These are phyloP conservation scores for Stephanodiscus triporus DNA, from an alignment of 108 stramenopile species.

Conservation along the genomic window DNA sequence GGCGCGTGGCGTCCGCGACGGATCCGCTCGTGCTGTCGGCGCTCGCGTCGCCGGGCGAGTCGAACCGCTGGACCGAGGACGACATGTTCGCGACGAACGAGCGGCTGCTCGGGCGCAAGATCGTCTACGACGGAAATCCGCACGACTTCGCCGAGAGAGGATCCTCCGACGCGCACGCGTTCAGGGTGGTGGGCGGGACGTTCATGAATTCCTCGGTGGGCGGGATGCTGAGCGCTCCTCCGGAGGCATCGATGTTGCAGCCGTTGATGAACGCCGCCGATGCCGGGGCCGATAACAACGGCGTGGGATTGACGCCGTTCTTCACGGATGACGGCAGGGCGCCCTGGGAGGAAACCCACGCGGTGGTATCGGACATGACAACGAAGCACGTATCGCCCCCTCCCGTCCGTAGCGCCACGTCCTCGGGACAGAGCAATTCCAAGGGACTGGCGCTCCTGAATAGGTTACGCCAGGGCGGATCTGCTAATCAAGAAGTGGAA, in stretches of 20 bases:
- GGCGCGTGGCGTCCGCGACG: conserved; percentile 42
- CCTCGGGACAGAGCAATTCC: conserved; percentile 23
- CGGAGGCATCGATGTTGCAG: conserved; percentile 1
- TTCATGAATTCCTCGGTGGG: conserved; percentile 68
- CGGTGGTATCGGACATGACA: not conserved
- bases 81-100: conserved; percentile 89
- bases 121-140: conserved; percentile 87
- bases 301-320: conserved; percentile 66
- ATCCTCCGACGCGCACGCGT: conserved; percentile 67
- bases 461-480: conserved; percentile 44
- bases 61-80: conserved; percentile 78
- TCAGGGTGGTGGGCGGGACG: conserved; percentile 79
- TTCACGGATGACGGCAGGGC: conserved; percentile 77
- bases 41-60: conserved; percentile 59
- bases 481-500: conserved; percentile 19
- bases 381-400: conserved; percentile 14
- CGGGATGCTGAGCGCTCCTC: not conserved
- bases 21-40: conserved; percentile 65
- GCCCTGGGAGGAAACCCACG: conserved; percentile 73
- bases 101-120: conserved; percentile 61
- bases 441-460: conserved; percentile 58
- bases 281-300: conserved; percentile 25
- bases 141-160: conserved; percentile 86
- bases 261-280: not conserved
- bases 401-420: not conserved